phyloP scores from a whole-genome alignment of 768 basidiomycete genomes.

The Russula sp. region DNA sequence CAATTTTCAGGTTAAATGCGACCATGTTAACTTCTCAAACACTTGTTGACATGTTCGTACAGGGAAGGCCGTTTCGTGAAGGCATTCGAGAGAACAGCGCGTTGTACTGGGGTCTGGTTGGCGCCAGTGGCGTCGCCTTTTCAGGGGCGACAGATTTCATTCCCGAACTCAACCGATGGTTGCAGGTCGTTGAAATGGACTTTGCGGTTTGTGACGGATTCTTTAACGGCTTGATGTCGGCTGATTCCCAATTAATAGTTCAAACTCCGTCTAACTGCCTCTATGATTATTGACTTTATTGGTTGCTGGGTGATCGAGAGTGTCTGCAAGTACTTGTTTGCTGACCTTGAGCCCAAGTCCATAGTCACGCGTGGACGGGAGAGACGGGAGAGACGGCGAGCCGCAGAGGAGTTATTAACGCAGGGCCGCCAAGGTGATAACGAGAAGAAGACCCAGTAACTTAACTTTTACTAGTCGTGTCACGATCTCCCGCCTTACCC shows the following conservation, averaged over 20 bases:
- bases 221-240: background rate
- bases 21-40: background rate
- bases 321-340: slow-evolving; percentile 81
- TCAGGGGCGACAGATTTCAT: slow-evolving; percentile 91
- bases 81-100: slow-evolving; percentile 94
- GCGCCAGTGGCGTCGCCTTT: slow-evolving; percentile 87
- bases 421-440: slow-evolving; percentile 27
- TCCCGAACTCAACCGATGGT: slow-evolving; percentile 94
- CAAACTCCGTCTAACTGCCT: slow-evolving; percentile 67
- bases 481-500: slow-evolving; percentile 14
- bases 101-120: slow-evolving; percentile 89
- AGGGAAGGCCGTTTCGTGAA: slow-evolving; percentile 97
- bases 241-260: slow-evolving; percentile 60
- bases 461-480: slow-evolving; percentile 5
- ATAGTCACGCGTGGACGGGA: slow-evolving; percentile 85
- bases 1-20: slow-evolving; percentile 77
- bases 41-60: slow-evolving; percentile 12
- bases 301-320: slow-evolving; percentile 86
- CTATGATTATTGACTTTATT: slow-evolving; percentile 85
- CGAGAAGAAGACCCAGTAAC: slow-evolving; percentile 41
- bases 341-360: slow-evolving; percentile 78
- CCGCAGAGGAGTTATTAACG: slow-evolving; percentile 40
- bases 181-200: slow-evolving; percentile 94
- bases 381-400: slow-evolving; percentile 62
- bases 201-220: slow-evolving; percentile 51